Conservation (phyloP, 1,284 basidiomycete genomes). For the Melampsora americana region DNA sequence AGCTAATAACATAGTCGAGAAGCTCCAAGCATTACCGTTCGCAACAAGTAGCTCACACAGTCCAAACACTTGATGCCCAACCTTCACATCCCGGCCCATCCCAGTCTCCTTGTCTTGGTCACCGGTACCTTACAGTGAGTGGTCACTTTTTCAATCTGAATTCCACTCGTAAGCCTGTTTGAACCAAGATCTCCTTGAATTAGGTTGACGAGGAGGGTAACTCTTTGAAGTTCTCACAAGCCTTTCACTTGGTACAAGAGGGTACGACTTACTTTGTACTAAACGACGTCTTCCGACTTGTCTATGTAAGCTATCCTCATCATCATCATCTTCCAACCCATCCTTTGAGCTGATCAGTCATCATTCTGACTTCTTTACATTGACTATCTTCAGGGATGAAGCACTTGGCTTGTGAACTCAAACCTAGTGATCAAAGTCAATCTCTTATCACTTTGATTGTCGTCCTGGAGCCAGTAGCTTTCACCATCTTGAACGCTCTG, state of each 20-base stretch:
- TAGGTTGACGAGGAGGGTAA: constrained; percentile 75
- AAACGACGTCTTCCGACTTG: constrained; percentile 50
- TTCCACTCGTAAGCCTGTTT: neutral
- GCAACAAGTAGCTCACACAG: constrained; percentile 73
- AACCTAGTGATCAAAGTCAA: too few species aligned
- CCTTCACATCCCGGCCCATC: constrained; percentile 67
- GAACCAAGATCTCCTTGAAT: constrained; percentile 3
- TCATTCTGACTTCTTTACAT: neutral
- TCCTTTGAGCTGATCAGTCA: neutral
- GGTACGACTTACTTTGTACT: constrained; percentile 78
- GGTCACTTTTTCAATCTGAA: constrained; percentile 2
- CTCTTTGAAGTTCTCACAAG: constrained; percentile 81
- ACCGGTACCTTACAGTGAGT: constrained; percentile 67
- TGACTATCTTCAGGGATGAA: neutral
- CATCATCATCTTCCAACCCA: neutral
- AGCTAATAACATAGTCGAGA: constrained; percentile 65
- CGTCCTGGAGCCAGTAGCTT: too few species aligned
- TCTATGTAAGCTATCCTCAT: constrained; percentile 45
- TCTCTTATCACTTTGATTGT: too few species aligned
- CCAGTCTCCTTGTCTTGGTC: constrained; percentile 77
- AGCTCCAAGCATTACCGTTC: constrained; percentile 82
- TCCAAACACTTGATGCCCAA: constrained; percentile 82
- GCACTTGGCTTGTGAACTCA: neutral
- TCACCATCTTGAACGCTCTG: too few species aligned
- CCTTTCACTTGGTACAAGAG: constrained; percentile 85